Conservation (phyloP, 108 stramenopile genomes). For the Cyclostephanos tholiformis region DNA sequence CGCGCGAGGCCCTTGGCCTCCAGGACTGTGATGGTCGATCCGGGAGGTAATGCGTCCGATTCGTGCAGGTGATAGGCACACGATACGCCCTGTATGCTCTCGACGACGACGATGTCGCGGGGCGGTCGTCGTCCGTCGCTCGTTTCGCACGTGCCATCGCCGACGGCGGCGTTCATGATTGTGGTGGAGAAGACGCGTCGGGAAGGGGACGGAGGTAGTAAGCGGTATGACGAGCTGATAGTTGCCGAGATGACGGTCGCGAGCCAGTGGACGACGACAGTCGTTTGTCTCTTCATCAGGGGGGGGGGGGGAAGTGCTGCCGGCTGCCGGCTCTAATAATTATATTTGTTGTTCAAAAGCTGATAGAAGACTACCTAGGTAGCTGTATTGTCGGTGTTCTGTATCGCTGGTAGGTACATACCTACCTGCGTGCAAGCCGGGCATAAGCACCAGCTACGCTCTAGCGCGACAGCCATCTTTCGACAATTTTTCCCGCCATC, state of each 20-base stretch:
- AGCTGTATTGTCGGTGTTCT: no score
- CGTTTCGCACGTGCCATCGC: neutral
- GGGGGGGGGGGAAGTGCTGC: no score
- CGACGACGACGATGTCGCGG: conserved; percentile 78
- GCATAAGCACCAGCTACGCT: no score
- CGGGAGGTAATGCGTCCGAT: conserved; percentile 24
- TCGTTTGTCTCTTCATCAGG: neutral
- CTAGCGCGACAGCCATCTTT: no score
- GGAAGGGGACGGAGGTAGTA: neutral
- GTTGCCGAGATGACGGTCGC: neutral
- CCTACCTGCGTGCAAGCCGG: no score
- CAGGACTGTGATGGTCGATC: conserved; percentile 63
- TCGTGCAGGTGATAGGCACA: conserved; percentile 65
- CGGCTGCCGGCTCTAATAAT: no score
- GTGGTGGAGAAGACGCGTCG: neutral
- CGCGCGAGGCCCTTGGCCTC: conserved; percentile 74
- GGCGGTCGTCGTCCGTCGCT: conserved; percentile 1
- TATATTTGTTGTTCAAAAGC: no score
- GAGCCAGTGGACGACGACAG: neutral
- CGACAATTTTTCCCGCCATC: no score
- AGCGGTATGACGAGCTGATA: neutral
- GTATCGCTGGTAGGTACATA: no score
- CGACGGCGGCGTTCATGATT: neutral
- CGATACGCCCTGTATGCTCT: conserved; percentile 82
- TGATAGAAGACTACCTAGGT: no score